Base-by-base conservation (phyloP, 169 alveolate species). In the Cryptosporidium canis region DNA sequence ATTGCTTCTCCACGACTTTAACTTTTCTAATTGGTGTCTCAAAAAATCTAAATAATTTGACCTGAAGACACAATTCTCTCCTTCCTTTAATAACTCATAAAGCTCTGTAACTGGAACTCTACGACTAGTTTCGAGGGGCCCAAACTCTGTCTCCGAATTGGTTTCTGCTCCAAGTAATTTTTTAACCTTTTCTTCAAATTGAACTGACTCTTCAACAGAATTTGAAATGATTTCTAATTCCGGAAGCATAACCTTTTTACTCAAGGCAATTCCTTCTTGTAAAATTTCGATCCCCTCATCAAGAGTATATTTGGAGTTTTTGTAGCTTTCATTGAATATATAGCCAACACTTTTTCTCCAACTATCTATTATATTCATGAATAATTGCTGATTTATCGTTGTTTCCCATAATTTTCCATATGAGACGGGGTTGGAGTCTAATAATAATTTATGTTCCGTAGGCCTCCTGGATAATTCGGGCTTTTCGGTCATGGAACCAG, bases 401-500 rank as follows among this genome's bases (percentile, higher is more conserved):
- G 35, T 41, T 41, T 77, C 87, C 64, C 87, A 31, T 35, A 56
- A 44, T 77, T 77, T 77, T 41, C 87, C 87, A 18, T 77, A 77
- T 0, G 87, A 39, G 33, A 77, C 47, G 31, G 83, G 63, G 33
- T 16, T 51, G 24, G 63, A 51, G 24, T 51, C 63, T 18, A 51
- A 11, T 4, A 3, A n/a, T 18, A 33, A 51, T 51, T 51, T 51
- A 16, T 9, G 31, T 1, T 18, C 24, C n/a, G 24, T 14, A 3
- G 35, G 1, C 7, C 24, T 51, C 1, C 63, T 21, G n/a, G 63
- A 51, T 18, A 51, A 21, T 51, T 51, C 24, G n/a, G 63, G n/a
- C n/a, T n/a, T 18, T 51, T 51, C 63, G 33, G 6, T 33, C 8
- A 18, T 21, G 2, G 24, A 1, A 51, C 8, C 24, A 7, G n/a